These are phyloP conservation scores for Tylopilus sp. DNA, from an alignment of 1,284 basidiomycete genomes.

Conservation along the genomic window DNA sequence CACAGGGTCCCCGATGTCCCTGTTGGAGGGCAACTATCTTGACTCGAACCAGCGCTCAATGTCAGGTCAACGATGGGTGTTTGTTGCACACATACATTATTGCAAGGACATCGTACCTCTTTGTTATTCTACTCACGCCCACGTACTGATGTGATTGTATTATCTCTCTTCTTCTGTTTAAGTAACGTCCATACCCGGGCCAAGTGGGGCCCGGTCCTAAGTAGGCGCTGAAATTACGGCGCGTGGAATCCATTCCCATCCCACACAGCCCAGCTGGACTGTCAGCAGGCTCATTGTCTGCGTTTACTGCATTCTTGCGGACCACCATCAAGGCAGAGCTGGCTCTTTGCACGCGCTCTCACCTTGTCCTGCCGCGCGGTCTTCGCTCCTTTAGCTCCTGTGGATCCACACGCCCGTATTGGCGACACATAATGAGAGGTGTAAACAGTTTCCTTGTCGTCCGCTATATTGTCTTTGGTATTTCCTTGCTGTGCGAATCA, in stretches of 20 bases:
- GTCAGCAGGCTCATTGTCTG: slow-evolving; percentile 3
- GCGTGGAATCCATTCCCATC: slow-evolving; percentile 7
- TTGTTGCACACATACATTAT: slow-evolving; percentile 23
- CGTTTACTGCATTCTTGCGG: slow-evolving; percentile 8
- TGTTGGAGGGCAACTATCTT: slow-evolving; percentile 9
- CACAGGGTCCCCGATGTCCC: slow-evolving; percentile 1
- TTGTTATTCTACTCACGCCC: slow-evolving; percentile 21
- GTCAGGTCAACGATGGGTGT: slow-evolving; percentile 1
- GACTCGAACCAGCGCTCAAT: slow-evolving; percentile 3
- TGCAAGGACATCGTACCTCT: slow-evolving; percentile 8
- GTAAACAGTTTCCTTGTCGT: slow-evolving; percentile 34
- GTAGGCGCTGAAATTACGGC: neutral
- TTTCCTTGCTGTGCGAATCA: neutral
- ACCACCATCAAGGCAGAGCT: slow-evolving; percentile 23
- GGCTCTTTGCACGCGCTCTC: slow-evolving; percentile 27
- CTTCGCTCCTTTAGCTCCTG: slow-evolving; percentile 17
- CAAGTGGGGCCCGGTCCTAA: neutral
- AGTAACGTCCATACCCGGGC: slow-evolving; percentile 16
- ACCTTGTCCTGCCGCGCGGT: slow-evolving; percentile 31
- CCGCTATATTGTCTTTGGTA: slow-evolving; percentile 54
- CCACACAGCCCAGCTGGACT: slow-evolving; percentile 18
- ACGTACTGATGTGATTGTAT: slow-evolving; percentile 24
- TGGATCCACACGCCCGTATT: slow-evolving; percentile 31
- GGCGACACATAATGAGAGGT: slow-evolving; percentile 24
- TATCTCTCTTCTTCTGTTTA: slow-evolving; percentile 13